A percentile compares a stretch with the other conserved stretches of the same genome.
Conservation (phyloP, 2,329 filamentous ascomycete genomes). For the Botrytis sinoallii region DNA sequence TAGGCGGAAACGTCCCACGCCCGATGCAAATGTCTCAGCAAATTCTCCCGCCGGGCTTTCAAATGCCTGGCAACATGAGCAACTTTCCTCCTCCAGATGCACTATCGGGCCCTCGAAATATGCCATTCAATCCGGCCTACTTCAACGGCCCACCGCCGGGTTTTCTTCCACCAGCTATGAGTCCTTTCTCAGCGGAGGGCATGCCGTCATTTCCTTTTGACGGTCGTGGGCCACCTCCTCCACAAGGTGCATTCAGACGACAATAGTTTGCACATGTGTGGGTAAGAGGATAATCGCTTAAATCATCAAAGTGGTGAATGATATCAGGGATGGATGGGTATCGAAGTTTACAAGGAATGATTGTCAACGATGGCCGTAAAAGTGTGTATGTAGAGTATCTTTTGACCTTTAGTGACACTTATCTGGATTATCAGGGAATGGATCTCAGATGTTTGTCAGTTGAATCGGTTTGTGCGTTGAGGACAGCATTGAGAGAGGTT, state of each 20-base stretch:
- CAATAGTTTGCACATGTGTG: slow-evolving; percentile 27
- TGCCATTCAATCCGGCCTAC: slow-evolving; percentile 51
- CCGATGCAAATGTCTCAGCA: slow-evolving; percentile 50
- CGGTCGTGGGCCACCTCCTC: slow-evolving; percentile 48
- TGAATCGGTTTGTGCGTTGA: slow-evolving; percentile 4
- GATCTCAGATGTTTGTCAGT: background rate
- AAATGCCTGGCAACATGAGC: slow-evolving; percentile 51
- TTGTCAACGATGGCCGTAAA: background rate
- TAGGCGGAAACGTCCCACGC: slow-evolving; percentile 42
- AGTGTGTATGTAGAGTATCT: slow-evolving; percentile 1
- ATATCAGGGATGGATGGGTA: background rate
- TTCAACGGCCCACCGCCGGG: slow-evolving; percentile 48
- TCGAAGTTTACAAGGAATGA: background rate
- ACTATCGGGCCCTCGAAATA: slow-evolving; percentile 42
- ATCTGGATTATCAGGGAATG: background rate
- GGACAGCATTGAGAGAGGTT: background rate
- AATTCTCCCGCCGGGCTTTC: slow-evolving; percentile 62
- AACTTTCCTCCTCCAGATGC: slow-evolving; percentile 48
- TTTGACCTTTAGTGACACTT: background rate
- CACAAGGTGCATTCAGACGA: slow-evolving; percentile 46
- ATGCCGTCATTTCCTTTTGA: slow-evolving; percentile 54
- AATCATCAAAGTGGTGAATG: background rate
- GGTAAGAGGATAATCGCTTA: background rate
- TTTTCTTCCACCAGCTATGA: slow-evolving; percentile 55
- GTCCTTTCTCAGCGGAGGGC: slow-evolving; percentile 50